Conservation (phyloP, 371 early-diverging fungal species). For the Mortierella sp. region DNA sequence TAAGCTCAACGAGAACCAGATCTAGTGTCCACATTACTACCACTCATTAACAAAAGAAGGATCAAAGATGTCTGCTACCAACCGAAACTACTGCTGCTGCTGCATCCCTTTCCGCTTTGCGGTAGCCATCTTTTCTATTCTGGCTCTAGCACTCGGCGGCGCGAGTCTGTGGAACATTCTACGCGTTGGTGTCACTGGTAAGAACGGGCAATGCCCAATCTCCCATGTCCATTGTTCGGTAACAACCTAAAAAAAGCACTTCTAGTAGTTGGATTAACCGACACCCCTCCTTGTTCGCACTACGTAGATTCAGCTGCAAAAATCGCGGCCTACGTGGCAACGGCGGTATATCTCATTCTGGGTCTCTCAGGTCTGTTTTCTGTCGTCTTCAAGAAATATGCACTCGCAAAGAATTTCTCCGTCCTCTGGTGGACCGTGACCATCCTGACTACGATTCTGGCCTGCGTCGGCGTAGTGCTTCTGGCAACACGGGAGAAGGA, state of each 20-base stretch:
- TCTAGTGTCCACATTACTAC: no score
- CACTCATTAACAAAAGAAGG: neutral
- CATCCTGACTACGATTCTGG: constrained; percentile 15
- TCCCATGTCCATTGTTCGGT: neutral
- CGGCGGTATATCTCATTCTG: constrained; percentile 27
- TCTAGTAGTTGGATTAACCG: neutral
- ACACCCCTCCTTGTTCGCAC: neutral
- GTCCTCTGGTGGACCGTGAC: constrained; percentile 53
- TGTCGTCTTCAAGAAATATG: constrained; percentile 41
- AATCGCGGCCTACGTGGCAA: constrained; percentile 14
- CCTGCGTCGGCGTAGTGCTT: constrained; percentile 13
- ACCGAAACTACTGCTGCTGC: constrained; percentile 42
- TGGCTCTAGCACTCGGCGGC: constrained; percentile 36
- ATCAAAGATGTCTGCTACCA: neutral
- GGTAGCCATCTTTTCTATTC: constrained; percentile 27
- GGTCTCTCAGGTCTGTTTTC: constrained; percentile 33
- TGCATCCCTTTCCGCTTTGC: constrained; percentile 47
- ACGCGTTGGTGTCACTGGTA: constrained; percentile 24
- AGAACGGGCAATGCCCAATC: neutral
- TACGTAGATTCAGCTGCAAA: constrained; percentile 12
- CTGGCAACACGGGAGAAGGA: constrained; percentile 28
- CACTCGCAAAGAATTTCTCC: constrained; percentile 49
- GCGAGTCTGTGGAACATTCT: constrained; percentile 19
- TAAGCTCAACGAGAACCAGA: no score
- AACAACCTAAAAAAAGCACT: neutral